These are phyloP conservation scores for Cenococcum geophilum DNA, from an alignment of 495 filamentous ascomycete species.

Conservation along the genomic window DNA sequence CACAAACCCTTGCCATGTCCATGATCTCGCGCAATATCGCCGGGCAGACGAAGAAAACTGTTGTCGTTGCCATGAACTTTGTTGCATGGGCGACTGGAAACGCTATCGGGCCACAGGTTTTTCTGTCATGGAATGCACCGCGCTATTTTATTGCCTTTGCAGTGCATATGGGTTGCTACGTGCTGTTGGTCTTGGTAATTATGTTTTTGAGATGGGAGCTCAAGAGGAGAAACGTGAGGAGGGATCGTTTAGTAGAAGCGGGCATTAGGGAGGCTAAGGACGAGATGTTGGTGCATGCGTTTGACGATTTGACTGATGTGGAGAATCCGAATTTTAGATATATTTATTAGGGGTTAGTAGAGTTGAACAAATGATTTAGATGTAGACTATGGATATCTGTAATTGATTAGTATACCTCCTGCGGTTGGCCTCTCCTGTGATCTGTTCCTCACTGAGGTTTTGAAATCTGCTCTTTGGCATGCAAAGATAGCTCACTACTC, in stretches of 20 bases:
- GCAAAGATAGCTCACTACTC: too few relatives aligned
- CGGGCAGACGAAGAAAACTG: constrained; percentile 51
- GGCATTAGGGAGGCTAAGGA: constrained; percentile 44
- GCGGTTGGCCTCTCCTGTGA: too few relatives aligned
- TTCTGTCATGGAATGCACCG: constrained; percentile 46
- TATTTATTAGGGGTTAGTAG: constrained; percentile 34
- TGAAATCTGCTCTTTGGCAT: too few relatives aligned
- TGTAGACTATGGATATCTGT: too few relatives aligned
- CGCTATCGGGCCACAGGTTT: constrained; percentile 50
- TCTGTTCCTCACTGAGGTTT: too few relatives aligned
- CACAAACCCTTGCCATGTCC: constrained; percentile 49
- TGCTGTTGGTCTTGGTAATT: constrained; percentile 44
- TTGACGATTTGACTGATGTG: constrained; percentile 54
- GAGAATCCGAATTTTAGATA: constrained; percentile 55
- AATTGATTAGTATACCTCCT: too few relatives aligned
- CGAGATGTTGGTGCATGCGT: constrained; percentile 45
- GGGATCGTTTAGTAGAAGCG: constrained; percentile 42
- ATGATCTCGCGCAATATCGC: constrained; percentile 50
- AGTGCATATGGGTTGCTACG: constrained; percentile 52
- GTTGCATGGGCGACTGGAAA: constrained; percentile 49
- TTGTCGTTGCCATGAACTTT: constrained; percentile 48
- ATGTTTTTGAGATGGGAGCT: constrained; percentile 46
- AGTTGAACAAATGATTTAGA: too few relatives aligned
- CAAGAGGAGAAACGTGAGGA: constrained; percentile 42
- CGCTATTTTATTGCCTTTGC: constrained; percentile 51